phyloP scores from a whole-genome alignment of 2,329 filamentous ascomycete species.

The Amesomyces nigricolor region DNA sequence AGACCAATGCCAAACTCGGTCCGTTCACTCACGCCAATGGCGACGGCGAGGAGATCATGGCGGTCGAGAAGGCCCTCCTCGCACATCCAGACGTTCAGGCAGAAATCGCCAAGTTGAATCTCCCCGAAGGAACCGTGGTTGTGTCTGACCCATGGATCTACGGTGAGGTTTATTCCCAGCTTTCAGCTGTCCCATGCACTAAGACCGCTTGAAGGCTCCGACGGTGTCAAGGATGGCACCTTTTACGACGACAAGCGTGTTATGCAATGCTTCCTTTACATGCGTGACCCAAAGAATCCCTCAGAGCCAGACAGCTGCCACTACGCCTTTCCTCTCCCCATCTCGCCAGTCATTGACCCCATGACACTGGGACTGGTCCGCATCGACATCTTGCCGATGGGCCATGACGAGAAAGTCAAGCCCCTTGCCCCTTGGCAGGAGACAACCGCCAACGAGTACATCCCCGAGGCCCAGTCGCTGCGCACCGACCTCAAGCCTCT shows the following conservation, averaged over 20 bases:
- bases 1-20: slow-evolving; percentile 54
- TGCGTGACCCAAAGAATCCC: slow-evolving; percentile 56
- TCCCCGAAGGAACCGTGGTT: slow-evolving; percentile 54
- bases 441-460: slow-evolving; percentile 55
- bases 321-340: slow-evolving; percentile 61
- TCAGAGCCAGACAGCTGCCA: slow-evolving; percentile 60
- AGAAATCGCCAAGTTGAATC: slow-evolving; percentile 55
- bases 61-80: slow-evolving; percentile 50
- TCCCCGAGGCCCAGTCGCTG: slow-evolving; percentile 55
- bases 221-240: slow-evolving; percentile 43
- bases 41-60: slow-evolving; percentile 55
- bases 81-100: slow-evolving; percentile 52
- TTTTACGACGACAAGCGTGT: slow-evolving; percentile 41
- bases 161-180: slow-evolving; percentile 33
- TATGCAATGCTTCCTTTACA: slow-evolving; percentile 62
- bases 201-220: slow-evolving; percentile 34
- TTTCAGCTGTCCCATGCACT: not conserved
- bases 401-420: slow-evolving; percentile 53
- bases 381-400: slow-evolving; percentile 65
- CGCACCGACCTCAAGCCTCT: slow-evolving; percentile 58
- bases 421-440: slow-evolving; percentile 52
- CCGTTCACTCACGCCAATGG: slow-evolving; percentile 53
- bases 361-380: slow-evolving; percentile 59
- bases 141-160: slow-evolving; percentile 62
- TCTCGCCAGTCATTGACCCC: slow-evolving; percentile 61